A percentile compares a stretch with the other conserved stretches of the same genome.
These are phyloP conservation scores for Diplotaxis tenuifolia DNA, from an alignment of 345 rosid genomes.

Conservation along the genomic window DNA sequence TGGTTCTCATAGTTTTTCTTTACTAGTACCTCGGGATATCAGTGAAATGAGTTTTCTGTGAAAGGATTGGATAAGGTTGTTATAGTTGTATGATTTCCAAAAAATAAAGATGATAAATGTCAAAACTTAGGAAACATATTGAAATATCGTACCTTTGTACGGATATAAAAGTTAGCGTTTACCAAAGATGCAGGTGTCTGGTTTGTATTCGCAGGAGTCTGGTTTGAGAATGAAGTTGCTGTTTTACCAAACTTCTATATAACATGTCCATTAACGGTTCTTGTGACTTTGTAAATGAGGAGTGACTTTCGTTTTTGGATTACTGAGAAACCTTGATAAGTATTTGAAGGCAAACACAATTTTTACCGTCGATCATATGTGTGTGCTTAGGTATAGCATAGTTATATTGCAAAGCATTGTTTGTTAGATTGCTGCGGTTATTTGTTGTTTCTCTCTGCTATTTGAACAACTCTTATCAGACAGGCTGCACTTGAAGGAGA, in stretches of 20 bases:
- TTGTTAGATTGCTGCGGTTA: background rate
- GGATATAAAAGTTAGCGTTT: background rate
- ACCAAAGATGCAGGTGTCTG: slow-evolving; percentile 3
- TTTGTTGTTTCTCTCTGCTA: slow-evolving; percentile 33
- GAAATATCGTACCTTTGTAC: background rate
- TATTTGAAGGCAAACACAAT: background rate
- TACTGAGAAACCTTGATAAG: background rate
- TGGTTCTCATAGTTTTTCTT: background rate
- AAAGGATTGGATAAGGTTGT: background rate
- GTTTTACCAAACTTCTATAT: background rate
- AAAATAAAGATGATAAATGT: background rate
- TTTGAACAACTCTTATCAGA: slow-evolving; percentile 75
- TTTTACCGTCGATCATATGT: background rate
- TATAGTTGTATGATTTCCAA: background rate
- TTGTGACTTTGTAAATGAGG: background rate
- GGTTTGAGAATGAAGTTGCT: background rate
- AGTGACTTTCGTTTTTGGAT: background rate
- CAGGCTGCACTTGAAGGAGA: slow-evolving; percentile 94
- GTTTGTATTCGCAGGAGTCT: background rate
- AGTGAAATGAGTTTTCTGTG: background rate
- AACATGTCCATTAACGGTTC: background rate
- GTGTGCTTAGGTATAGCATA: slow-evolving; percentile 8
- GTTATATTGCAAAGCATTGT: slow-evolving; percentile 14
- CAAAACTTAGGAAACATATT: background rate
- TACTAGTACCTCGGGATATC: background rate